Base-by-base conservation (phyloP, 2,329 filamentous ascomycete genomes). In the Pseudogymnoascus sp. region DNA sequence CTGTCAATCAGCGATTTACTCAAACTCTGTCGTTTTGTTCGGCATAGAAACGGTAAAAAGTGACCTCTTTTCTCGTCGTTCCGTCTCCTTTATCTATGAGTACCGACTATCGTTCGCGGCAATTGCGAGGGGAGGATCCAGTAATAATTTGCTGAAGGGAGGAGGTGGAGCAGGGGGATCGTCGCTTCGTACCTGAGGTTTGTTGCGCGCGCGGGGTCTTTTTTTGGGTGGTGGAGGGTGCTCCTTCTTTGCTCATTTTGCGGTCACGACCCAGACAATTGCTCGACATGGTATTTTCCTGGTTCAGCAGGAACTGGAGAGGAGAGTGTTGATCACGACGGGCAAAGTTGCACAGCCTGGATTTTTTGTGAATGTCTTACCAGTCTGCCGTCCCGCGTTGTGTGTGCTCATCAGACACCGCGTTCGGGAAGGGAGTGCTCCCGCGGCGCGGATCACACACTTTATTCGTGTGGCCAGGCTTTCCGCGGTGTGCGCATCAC, bases 121-220 rank as follows among this genome's bases (percentile, higher is more conserved):
- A 52, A 29, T 52, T 52, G 25, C 42, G 42, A 25, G 13, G 25
- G 5, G 3, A 5, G 13, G 25, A 2, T 52, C 42, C 42, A 29
- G 42, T 29, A 52, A 52, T 52, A 52, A 52, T 52, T 52, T 52
- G 42, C 13, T 15, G 8, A 52, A 52, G 42, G 42, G 42, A 52
- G 25, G 4, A 15, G 25, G 42, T 52, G 42, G 42, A 52, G 15
- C 18, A 25, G 18, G 13, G 13, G 13, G 42, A 52, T 52, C 42
- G 7, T 52, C 42, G 42, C 13, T 21, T 52, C 13, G 25, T 52
- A 52, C 42, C 42, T 52, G 25, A 52, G 25, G 42, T 52, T 31
- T 31, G 18, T 18, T 18, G 18, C 18, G 18, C 25, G 25, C 25
- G 25, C 42, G 42, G 42, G 42, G 42, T 48, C 25, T 27, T 27